phyloP scores from a whole-genome alignment of 768 basidiomycete species.

The Symmetrospora coprosmae region DNA sequence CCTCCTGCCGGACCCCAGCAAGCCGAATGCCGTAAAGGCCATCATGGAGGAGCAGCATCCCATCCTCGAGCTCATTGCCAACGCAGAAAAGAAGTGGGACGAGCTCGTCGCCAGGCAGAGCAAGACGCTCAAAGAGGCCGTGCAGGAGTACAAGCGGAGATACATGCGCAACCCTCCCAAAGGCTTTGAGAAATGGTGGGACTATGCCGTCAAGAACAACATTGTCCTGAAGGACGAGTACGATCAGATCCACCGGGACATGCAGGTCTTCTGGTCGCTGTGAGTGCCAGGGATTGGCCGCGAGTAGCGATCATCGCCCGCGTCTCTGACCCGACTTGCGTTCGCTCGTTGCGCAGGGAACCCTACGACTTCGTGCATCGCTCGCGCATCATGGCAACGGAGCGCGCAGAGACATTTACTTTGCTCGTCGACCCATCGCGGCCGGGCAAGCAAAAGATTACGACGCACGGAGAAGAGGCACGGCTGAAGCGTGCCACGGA shows the following conservation, averaged over 20 bases:
- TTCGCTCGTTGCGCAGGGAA: too few species aligned
- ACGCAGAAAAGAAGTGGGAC: slow-evolving; percentile 62
- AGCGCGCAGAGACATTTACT: slow-evolving; percentile 33
- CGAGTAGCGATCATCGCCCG: too few species aligned
- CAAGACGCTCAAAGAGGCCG: slow-evolving; percentile 61
- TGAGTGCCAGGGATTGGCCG: too few species aligned
- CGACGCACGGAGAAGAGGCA: slow-evolving; percentile 25
- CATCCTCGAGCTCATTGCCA: slow-evolving; percentile 66
- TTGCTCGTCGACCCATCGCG: slow-evolving; percentile 23
- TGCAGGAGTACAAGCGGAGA: slow-evolving; percentile 62
- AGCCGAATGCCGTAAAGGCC: not conserved
- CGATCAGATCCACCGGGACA: slow-evolving; percentile 43
- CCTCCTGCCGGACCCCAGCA: slow-evolving; percentile 19
- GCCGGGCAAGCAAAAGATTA: slow-evolving; percentile 19
- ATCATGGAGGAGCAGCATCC: slow-evolving; percentile 46
- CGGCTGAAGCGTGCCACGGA: slow-evolving; percentile 32
- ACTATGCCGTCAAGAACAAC: slow-evolving; percentile 41
- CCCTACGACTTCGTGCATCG: slow-evolving; percentile 29
- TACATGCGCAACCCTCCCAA: slow-evolving; percentile 68
- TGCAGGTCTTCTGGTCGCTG: slow-evolving; percentile 33
- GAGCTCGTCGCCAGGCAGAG: slow-evolving; percentile 59
- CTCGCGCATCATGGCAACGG: slow-evolving; percentile 29
- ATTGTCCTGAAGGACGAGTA: slow-evolving; percentile 48
- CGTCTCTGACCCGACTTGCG: too few species aligned
- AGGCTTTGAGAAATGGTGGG: slow-evolving; percentile 79